Evolutionary conservation across 2,329 filamentous ascomycete genomes (phyloP), one percentile per base, ranked within the genome.

Genomic region (Trichoderma pleuroti): DNA sequence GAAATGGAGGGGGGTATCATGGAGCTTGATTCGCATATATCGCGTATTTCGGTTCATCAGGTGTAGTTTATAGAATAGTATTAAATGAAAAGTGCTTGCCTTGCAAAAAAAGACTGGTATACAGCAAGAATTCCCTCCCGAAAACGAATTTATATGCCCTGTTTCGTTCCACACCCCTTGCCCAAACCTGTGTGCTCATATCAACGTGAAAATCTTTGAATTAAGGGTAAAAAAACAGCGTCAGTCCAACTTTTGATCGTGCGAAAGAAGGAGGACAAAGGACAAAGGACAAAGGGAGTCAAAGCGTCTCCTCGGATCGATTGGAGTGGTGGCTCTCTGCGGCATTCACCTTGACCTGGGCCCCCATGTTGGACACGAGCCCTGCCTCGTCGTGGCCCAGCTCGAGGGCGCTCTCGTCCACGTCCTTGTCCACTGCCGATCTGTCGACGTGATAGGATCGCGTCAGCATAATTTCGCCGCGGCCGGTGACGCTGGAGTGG

Each of bases 381-480:
- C 74, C 77, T 12, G 73, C 57, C n/a, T 77, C 72, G 24, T 78
- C 76, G 10, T 75, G 72, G 0, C 73, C 74, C 34, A 74, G 24
- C 11, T 76, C 72, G 14, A 70, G 73, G 3, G 65, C 70, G 14
- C 72, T 68, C 0, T 68, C 64, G 9, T 64, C 71, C 1, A 39
- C n/a, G 1, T 66, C 49, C n/a, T 77, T 73, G 16, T 72, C 71
- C 11, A 60, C 42, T 42, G 70, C 73, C 2, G 72, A 71, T 18
- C 73, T 73, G 30, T 78, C 74, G 56, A 79, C 73, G 1, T 77
- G 75, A 34, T 76, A 78, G 8, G 77, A 76, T 4, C 76, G 73
- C 6, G 77, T 78, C 71, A 79, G 24, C 62, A 78, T 74, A 7
- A 79, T 79, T n/a, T 77, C 76, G 42, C 76, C 77, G 1, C 72